A percentile compares a stretch with the other conserved stretches of the same genome.
Evolutionary conservation across 306 rosid genomes (phyloP).

Genomic region (Glycyrrhiza uralensis): DNA sequence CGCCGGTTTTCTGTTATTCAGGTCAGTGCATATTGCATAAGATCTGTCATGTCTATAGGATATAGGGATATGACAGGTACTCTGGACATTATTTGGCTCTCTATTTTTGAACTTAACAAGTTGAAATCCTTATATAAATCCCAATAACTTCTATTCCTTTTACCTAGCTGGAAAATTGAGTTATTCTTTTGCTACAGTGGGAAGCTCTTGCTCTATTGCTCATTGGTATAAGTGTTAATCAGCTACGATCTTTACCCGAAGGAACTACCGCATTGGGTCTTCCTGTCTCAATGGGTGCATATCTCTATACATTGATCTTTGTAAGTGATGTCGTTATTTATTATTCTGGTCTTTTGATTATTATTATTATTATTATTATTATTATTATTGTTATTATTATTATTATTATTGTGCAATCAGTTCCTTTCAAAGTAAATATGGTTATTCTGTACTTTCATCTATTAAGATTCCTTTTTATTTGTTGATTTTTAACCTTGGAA

Average conservation of each 20-base stretch:
- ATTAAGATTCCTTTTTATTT: conserved; percentile 9
- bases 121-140: conserved; percentile 14
- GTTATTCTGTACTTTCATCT: not conserved
- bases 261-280: conserved; percentile 66
- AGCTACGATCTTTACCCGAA: conserved; percentile 80
- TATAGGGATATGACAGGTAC: not conserved
- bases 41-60: not conserved
- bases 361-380: too few species aligned
- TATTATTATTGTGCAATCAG: not conserved
- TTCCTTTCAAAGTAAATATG: not conserved
- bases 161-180: conserved; percentile 14
- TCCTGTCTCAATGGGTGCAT: conserved; percentile 80
- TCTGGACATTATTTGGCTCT: conserved; percentile 1
- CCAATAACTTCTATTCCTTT: conserved; percentile 11
- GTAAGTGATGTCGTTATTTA: conserved; percentile 54
- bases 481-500: conserved; percentile 20
- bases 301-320: conserved; percentile 71
- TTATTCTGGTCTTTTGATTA: not conserved
- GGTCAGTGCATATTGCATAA: conserved; percentile 52
- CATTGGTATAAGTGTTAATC: conserved; percentile 95
- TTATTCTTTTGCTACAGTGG: conserved; percentile 62
- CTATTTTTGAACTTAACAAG: not conserved
- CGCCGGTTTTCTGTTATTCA: conserved; percentile 91
- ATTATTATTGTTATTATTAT: too few species aligned
- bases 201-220: conserved; percentile 97